These are phyloP conservation scores for Chlamydomonas reinhardtii DNA, from an alignment of 163 green algal genomes.

Conservation along the genomic window DNA sequence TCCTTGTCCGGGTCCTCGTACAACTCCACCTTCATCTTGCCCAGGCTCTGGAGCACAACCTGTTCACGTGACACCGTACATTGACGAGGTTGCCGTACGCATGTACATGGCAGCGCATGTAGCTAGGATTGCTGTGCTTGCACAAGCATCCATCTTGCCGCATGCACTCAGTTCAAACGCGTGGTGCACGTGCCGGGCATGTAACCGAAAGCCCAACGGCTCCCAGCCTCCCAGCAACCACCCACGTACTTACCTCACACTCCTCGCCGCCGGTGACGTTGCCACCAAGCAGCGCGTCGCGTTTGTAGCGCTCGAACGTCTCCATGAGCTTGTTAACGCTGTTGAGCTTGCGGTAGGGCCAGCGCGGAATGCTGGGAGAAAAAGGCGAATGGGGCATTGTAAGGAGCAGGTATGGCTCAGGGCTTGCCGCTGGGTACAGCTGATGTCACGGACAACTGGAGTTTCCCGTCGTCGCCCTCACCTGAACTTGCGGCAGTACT, in stretches of 20 bases:
- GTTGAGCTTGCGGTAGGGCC: constrained; percentile 70
- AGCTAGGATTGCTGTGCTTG: no score
- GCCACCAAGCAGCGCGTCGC: constrained; percentile 12
- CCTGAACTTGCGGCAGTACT: constrained; percentile 77
- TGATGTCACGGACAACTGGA: no score
- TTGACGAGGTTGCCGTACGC: no score
- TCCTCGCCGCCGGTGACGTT: constrained; percentile 10
- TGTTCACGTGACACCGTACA: neutral
- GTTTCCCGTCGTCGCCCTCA: neutral
- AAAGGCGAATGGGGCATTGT: no score
- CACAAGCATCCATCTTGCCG: no score
- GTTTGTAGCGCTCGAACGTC: constrained; percentile 25
- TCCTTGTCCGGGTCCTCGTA: constrained; percentile 57
- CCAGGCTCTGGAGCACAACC: constrained; percentile 56
- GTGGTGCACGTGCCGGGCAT: no score
- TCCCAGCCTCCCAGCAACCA: no score
- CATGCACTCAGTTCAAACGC: no score
- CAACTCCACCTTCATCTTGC: constrained; percentile 58
- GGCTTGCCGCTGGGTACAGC: no score
- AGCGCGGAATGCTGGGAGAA: constrained; percentile 55
- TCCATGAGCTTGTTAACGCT: constrained; percentile 70
- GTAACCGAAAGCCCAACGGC: no score
- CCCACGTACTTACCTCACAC: constrained; percentile 13
- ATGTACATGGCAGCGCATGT: no score
- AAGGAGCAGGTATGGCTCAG: no score